Base-by-base conservation (phyloP, 768 basidiomycete species). In the Serendipita vermifera region DNA sequence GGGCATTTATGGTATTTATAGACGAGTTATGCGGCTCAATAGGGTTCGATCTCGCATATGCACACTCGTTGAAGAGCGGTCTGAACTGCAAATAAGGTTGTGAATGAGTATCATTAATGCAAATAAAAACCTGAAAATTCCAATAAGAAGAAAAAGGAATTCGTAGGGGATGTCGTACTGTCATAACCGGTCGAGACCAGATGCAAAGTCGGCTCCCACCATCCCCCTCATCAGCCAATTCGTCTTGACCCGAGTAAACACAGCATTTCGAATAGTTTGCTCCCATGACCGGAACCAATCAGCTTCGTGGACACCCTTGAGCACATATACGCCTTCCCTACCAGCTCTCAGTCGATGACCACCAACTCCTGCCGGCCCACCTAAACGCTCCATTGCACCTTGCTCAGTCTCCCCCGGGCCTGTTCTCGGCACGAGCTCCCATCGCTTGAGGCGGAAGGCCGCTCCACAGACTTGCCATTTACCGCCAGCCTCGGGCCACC, bases 251-350 rank as follows among this genome's bases (percentile, higher is more conserved):
- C 46, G 20, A 20, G 20, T 29, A 7, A 15, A 26, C 20, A 26
- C 46, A 26, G 46, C 46, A 26, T n/a, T 6, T 20, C n/a, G 46
- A 29, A 51, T 51, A 7, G 46, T 4, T 17, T 22, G 20, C n/a
- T 51, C 20, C 46, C 46, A 51, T 11, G 4, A 20, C 7, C 46
- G 46, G 46, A 51, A 51, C 46, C 46, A 51, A 7, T 51, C 46
- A 26, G 22, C 27, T n/a, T 51, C 46, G 29, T 51, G 46, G 7
- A 29, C 31, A 26, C 46, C 46, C 7, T 29, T 20, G 7, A 51
- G 22, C 4, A 51, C n/a, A 4, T n/a, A 26, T 9, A 51, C 46
- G 9, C 46, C 46, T 15, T 51, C 46, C 9, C 22, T 20, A 26
- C n/a, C 27, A 17, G 27, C 46, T 15, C 29, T 20, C 20, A 51